These are phyloP conservation scores for Rheum nobile DNA, from an alignment of 148 eudicot genomes.

Conservation along the genomic window DNA sequence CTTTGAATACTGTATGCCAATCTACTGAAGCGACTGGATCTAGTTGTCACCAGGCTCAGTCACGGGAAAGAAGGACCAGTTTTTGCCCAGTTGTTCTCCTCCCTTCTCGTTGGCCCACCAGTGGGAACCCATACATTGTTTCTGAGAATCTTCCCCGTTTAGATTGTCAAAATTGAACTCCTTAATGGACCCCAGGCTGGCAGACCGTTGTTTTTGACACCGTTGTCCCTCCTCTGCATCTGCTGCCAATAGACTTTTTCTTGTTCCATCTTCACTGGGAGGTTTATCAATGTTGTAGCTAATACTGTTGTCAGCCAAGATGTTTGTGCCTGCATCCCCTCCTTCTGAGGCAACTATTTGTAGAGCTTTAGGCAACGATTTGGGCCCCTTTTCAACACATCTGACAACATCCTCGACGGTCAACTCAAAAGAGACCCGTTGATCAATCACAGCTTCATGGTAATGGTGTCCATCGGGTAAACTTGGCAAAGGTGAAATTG, in stretches of 20 bases:
- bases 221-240: conserved; percentile 38
- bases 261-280: conserved; percentile 7
- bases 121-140: conserved; percentile 35
- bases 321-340: conserved; percentile 14
- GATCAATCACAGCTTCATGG: conserved; percentile 33
- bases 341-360: conserved; percentile 15
- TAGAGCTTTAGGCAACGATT: conserved; percentile 26
- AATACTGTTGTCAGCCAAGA: conserved; percentile 15
- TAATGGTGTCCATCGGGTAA: conserved; percentile 24
- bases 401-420: conserved; percentile 73
- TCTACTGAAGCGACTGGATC: too few relatives aligned
- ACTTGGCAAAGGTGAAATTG: conserved; percentile 32
- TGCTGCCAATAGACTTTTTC: conserved; percentile 12
- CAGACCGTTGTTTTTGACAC: conserved; percentile 54
- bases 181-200: conserved; percentile 65
- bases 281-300: conserved; percentile 8
- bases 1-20: neutral
- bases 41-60: conserved; percentile 64
- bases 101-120: conserved; percentile 89
- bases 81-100: conserved; percentile 24
- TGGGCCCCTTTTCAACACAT: conserved; percentile 70
- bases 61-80: conserved; percentile 90
- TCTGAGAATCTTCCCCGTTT: conserved; percentile 40
- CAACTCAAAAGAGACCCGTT: conserved; percentile 77
- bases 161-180: conserved; percentile 77